Evolutionary conservation across 805 yeast genomes (phyloP), one percentile per base, ranked within the genome.

Genomic region (Saccharomycopsis sp.): DNA sequence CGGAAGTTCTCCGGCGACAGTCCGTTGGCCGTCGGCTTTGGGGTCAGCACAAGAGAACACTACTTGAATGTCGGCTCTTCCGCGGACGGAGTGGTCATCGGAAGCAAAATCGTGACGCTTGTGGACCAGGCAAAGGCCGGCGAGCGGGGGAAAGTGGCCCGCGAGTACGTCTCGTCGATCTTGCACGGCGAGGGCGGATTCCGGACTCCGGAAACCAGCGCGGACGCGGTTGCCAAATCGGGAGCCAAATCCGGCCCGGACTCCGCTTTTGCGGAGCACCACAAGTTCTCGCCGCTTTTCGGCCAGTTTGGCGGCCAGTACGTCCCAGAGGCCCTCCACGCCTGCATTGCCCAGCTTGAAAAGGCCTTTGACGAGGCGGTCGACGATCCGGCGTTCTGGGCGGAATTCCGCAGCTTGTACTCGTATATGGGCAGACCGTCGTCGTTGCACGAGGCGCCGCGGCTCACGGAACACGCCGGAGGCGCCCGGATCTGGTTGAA

Each of bases 301-400:
- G 99, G 98, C 67, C 91, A 84, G 53, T 95, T 90, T 69, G 99
- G 99, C 70, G 99, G 99, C 60, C 99, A 94, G 75, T 94, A 90
- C 69, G 99, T 94, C 47, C 99, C 99, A 46, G 99, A 94, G 76
- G 89, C 96, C 21, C 76, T 94, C 67, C 92, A 91, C 73, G 82
- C 96, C 50, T 92, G 98, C 76, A 79, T 94, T 65, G 81, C 84
- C 61, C 96, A 94, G 74, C 80, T 94, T 58, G 99, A 94, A 75
- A 76, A 70, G 56, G 97, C 90, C 2, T 95, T 91, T 70, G 91
- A 88, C 69, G 79, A 77, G 50, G 97, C 97, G 18, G 84, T 85
- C 63, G 89, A 91, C 29, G 99, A 94, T 73, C 94, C 91, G 44
- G 68, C 73, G 40, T 94, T 94, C 79, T 94, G 99, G 99, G 86